Base-by-base conservation (phyloP, 2,329 filamentous ascomycete genomes). In the Dactylellina sp. region DNA sequence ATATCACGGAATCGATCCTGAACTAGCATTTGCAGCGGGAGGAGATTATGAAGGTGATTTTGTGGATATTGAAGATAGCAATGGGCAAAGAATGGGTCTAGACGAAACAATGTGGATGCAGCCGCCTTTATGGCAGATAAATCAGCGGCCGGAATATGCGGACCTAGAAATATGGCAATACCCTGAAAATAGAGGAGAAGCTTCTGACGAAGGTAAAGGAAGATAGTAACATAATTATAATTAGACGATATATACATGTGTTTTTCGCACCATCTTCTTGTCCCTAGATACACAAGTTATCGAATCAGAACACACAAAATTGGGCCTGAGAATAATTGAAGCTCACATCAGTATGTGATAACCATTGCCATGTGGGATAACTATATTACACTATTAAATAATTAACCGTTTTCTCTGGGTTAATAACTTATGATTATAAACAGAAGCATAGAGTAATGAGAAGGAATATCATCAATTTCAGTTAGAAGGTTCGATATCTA, bases 171-270 rank as follows among this genome's bases (percentile, higher is more conserved):
- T 7, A 12, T 55, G 37, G 68, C 68, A 72, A 53, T 50, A 35
- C 14, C 35, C 32, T 2, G 16, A 44, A 2, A 32, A 59, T 44
- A 20, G 32, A 20, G 46, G 35, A 28, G 14, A 12, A n/a, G 20
- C 62, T 5, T 66, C 62, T 20, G 50, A 52, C 1, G 62, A 66
- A 24, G 62, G 59, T 22, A 66, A 44, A 18, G 44, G 52, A 22
- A 42, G 28, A 1, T 55, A 55, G 9, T 20, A n/a, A 42, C 4
- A n/a, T 4, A n/a, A 35, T 12, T 6, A 40, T 16, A 4, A 40
- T 3, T 46, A 46, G 9, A 46, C n/a, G 16, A 20, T 2, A 18
- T 46, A 7, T 46, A 18, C 5, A 42, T 42, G 4, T 18, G 14
- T 42, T 18, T 42, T 42, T n/a, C n/a, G n/a, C n/a, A n/a, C n/a